These are phyloP conservation scores for Rhodotorula kratochvilovae DNA, from an alignment of 768 basidiomycete genomes.

Conservation along the genomic window DNA sequence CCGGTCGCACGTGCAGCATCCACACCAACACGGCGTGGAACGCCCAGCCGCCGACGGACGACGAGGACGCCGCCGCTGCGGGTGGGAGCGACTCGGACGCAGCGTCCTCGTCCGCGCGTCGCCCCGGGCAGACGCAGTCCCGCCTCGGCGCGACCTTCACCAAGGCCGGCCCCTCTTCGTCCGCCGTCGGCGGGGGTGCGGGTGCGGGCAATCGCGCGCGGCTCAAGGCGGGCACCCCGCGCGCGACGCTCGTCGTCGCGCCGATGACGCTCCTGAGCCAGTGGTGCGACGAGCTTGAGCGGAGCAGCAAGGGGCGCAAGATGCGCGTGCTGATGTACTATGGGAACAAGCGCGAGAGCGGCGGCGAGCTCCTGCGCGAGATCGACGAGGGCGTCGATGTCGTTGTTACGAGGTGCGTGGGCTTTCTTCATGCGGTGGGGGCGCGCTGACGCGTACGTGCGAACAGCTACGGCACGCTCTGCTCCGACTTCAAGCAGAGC, in stretches of 20 bases:
- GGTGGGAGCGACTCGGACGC: neutral
- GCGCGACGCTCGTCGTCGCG: conserved; percentile 74
- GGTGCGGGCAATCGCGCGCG: neutral
- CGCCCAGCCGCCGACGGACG: neutral
- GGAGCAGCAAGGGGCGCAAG: conserved; percentile 54
- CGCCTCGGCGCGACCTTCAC: neutral
- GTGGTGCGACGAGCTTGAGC: conserved; percentile 86
- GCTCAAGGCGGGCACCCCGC: conserved; percentile 24
- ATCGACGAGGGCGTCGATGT: conserved; percentile 63
- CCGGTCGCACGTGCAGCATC: neutral
- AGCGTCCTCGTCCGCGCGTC: neutral
- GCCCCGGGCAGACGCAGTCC: neutral
- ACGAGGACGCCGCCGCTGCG: neutral
- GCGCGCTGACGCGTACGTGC: neutral
- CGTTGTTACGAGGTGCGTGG: conserved; percentile 60
- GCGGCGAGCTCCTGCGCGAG: conserved; percentile 53
- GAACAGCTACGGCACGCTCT: conserved; percentile 83
- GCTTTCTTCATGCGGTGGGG: neutral
- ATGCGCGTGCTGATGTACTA: conserved; percentile 75
- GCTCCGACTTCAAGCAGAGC: conserved; percentile 64
- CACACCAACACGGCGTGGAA: conserved; percentile 35
- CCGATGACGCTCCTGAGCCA: conserved; percentile 86
- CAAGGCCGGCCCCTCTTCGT: neutral
- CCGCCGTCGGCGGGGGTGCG: neutral
- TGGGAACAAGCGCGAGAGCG: conserved; percentile 72